These are phyloP conservation scores for Kodamaea leandrae DNA, from an alignment of 805 yeast genomes.

Conservation along the genomic window DNA sequence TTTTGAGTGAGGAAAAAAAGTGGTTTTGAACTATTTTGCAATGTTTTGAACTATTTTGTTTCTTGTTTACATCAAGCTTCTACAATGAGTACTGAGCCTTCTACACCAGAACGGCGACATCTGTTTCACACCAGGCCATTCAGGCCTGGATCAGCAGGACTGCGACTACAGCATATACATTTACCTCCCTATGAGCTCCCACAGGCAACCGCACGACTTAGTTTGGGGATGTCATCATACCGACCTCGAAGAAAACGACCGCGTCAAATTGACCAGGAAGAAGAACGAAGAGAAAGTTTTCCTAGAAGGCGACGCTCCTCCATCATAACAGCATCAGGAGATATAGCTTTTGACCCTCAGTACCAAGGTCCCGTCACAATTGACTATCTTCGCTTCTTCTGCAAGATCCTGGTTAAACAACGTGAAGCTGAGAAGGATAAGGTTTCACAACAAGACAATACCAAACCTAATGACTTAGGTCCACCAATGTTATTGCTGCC, in stretches of 20 bases:
- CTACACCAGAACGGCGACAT: conserved; percentile 3
- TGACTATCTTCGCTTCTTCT: conserved; percentile 35
- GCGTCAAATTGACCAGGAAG: neutral
- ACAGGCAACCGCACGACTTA: conserved; percentile 14
- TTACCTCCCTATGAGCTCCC: conserved; percentile 25
- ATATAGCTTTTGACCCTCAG: conserved; percentile 25
- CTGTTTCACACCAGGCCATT: neutral
- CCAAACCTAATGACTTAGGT: no score
- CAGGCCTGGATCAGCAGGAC: neutral
- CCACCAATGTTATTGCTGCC: no score
- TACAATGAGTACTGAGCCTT: conserved; percentile 6
- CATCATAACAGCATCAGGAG: conserved; percentile 23
- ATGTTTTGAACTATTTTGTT: neutral
- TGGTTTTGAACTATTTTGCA: neutral
- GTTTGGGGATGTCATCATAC: conserved; percentile 1
- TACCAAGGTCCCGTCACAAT: conserved; percentile 38
- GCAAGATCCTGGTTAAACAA: conserved; percentile 25
- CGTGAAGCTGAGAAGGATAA: conserved; percentile 11
- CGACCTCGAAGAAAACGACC: neutral
- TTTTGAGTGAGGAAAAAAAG: neutral
- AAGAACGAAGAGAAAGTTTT: neutral
- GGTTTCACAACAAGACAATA: no score
- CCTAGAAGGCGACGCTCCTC: conserved; percentile 27
- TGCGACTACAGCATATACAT: conserved; percentile 11
- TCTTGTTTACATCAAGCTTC: neutral